Evolutionary conservation across 2,329 filamentous ascomycete species (phyloP), one percentile per base, ranked within the genome.

Genomic region (Fusarium udum): DNA sequence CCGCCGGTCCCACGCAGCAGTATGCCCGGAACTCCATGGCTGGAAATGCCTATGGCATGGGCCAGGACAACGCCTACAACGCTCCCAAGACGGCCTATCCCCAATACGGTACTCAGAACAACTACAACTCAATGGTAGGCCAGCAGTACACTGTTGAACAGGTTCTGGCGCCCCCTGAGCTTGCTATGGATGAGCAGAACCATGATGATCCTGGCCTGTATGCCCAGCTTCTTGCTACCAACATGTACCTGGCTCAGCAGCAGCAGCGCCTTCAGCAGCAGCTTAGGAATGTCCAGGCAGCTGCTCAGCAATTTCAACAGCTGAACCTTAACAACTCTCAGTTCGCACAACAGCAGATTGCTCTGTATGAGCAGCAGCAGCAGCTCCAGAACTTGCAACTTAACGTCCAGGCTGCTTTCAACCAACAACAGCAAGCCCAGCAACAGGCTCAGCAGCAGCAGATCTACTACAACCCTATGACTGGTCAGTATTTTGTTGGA

Each of bases 191-290:
- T 67, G 90, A 92, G 72, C 88, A 91, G 77, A 87, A 87, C 52
- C 90, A 92, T 76, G 89, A 93, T 69, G 96, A 98, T 78, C 94
- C 95, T 59, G 92, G 90, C 69, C 83, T 97, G 60, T 96, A 97
- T 75, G 93, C 95, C 60, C 94, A 97, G 83, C 87, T 98, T 73
- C 90, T 98, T 79, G 93, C 94, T 64, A 97, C 95, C 78, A 97
- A 98, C 82, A 85, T 96, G 80, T 97, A 97, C 80, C 88, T 99
- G 57, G 94, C 95, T 45, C 94, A 97, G 80, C 95, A 97, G 84
- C 95, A 98, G 84, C 95, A 97, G 84, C 92, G 93, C 73, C 90
- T 98, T 59, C 95, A 98, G 84, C 95, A 98, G 84, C 95, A 98
- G 84, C 88, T 98, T 75, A 90, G 94, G 76, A 93, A 86, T 74